Evolutionary conservation across 768 basidiomycete genomes (phyloP).

Genomic region (Stropharia rugosoannulata): DNA sequence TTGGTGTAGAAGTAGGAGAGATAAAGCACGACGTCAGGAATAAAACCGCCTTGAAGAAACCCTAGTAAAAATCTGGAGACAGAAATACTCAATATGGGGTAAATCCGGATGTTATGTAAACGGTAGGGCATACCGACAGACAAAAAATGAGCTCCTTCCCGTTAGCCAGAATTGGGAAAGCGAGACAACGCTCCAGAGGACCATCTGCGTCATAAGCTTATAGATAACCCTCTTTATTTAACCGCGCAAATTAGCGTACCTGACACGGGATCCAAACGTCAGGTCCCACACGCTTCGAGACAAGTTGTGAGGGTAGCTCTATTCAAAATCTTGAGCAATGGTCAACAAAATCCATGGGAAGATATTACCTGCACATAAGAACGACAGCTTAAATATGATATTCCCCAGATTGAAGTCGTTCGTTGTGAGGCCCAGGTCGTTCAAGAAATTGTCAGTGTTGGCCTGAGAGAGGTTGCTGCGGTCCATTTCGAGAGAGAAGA

Average conservation of each 20-base stretch:
- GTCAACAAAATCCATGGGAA: neutral
- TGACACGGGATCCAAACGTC: slow-evolving; percentile 62
- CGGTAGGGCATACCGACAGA: slow-evolving; percentile 30
- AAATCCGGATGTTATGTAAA: neutral
- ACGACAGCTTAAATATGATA: slow-evolving; percentile 49
- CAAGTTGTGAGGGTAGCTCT: slow-evolving; percentile 66
- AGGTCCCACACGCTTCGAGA: slow-evolving; percentile 65
- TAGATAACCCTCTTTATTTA: neutral
- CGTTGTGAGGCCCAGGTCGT: slow-evolving; percentile 57
- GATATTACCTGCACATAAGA: slow-evolving; percentile 37
- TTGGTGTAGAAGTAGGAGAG: slow-evolving; percentile 66
- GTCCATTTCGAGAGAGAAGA: slow-evolving; percentile 57
- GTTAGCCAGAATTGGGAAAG: slow-evolving; percentile 56
- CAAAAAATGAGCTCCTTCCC: slow-evolving; percentile 52
- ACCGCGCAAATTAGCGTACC: slow-evolving; percentile 23
- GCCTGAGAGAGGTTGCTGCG: slow-evolving; percentile 62
- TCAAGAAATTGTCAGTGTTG: slow-evolving; percentile 65
- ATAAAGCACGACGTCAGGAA: slow-evolving; percentile 65
- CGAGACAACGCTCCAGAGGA: slow-evolving; percentile 54
- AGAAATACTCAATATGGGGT: neutral
- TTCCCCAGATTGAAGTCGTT: slow-evolving; percentile 67
- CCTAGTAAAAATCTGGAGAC: slow-evolving; percentile 45
- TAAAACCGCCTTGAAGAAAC: slow-evolving; percentile 64
- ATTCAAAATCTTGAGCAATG: neutral
- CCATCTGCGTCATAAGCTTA: slow-evolving; percentile 39